Evolutionary conservation across 371 early-diverging fungal species (phyloP).

Genomic region (Rhizopus delemar): DNA sequence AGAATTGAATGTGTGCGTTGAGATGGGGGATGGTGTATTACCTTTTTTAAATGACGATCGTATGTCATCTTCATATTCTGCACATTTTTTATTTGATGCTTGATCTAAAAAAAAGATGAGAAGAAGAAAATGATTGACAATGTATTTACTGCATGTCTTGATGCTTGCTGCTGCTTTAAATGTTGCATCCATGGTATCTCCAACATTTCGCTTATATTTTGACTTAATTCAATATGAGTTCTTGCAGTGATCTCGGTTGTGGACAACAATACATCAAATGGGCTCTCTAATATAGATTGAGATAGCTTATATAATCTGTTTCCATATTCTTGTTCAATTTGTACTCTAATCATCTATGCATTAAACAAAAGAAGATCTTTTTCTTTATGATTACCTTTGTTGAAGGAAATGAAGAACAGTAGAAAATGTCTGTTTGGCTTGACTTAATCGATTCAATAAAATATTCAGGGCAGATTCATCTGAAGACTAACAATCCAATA

Average conservation of each 20-base stretch:
- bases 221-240: constrained; percentile 18
- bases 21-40: neutral
- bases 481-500: constrained; percentile 2
- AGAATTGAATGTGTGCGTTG: neutral
- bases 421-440: constrained; percentile 1
- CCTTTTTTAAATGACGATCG: constrained; percentile 9
- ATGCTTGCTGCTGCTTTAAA: constrained; percentile 2
- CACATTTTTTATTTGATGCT: constrained; percentile 13
- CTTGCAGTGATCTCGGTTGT: constrained; percentile 22
- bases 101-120: constrained; percentile 6
- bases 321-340: constrained; percentile 20
- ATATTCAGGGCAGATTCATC: constrained; percentile 16
- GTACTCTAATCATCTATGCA: neutral
- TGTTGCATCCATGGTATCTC: constrained; percentile 4
- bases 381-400: constrained; percentile 5
- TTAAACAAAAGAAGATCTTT: neutral
- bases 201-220: constrained; percentile 17
- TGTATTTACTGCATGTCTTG: neutral
- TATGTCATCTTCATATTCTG: constrained; percentile 6
- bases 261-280: constrained; percentile 5
- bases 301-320: constrained; percentile 11
- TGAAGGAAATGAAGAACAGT: constrained; percentile 9
- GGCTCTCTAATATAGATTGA: constrained; percentile 6
- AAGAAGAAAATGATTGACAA: neutral
- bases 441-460: constrained; percentile 8